A percentile compares a stretch with the other conserved stretches of the same genome.
Evolutionary conservation across 192 early-diverging fungal species (phyloP).

Genomic region (Backusella liffmaniae): DNA sequence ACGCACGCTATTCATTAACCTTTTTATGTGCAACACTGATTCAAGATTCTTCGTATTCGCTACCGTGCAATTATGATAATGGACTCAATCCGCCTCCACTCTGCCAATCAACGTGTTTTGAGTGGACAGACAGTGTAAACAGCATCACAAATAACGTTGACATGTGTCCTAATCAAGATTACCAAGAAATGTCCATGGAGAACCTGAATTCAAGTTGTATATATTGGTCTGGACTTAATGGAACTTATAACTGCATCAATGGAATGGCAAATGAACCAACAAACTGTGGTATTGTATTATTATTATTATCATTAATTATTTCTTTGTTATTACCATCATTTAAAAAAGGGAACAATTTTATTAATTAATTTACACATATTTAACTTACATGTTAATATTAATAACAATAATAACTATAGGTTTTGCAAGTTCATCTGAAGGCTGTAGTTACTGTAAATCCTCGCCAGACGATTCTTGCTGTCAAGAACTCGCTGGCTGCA

Average conservation of each 20-base stretch:
- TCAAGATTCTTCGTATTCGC: constrained; percentile 26
- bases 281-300: constrained; percentile 32
- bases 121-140: constrained; percentile 28
- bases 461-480: constrained; percentile 29
- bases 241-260: constrained; percentile 26
- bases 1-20: constrained; percentile 35
- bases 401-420: neutral
- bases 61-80: constrained; percentile 32
- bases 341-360: neutral
- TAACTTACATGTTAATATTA: neutral
- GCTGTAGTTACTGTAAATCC: constrained; percentile 25
- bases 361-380: constrained; percentile 1
- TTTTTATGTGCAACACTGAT: constrained; percentile 28
- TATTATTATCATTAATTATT: neutral
- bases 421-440: neutral
- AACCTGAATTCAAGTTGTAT: constrained; percentile 15
- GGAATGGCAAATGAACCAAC: constrained; percentile 34
- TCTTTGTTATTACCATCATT: neutral
- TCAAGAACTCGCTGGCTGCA: constrained; percentile 8
- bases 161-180: constrained; percentile 17
- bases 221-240: constrained; percentile 35
- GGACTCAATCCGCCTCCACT: constrained; percentile 30
- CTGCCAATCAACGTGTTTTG: constrained; percentile 30
- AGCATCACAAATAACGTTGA: constrained; percentile 13
- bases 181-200: neutral